phyloP scores from a whole-genome alignment of 352 stramenopile genomes.

The Phytophthora lateralis region DNA sequence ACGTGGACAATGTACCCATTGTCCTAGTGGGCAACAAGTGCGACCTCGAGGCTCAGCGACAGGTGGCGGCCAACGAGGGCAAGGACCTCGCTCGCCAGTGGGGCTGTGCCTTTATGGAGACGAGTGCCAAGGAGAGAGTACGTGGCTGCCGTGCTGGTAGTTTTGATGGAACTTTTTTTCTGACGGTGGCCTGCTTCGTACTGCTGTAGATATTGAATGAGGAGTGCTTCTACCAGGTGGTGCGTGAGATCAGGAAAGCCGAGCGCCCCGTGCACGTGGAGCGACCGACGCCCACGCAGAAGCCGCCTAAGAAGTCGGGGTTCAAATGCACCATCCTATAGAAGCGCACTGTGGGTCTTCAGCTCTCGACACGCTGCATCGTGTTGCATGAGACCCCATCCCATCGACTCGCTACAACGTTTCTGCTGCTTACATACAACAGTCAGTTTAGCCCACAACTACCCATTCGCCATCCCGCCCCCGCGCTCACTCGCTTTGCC shows the following conservation, averaged over 20 bases:
- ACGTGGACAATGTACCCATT: constrained; percentile 87
- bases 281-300: constrained; percentile 50
- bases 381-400: constrained; percentile 12
- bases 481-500: constrained; percentile 13
- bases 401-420: constrained; percentile 26
- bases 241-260: constrained; percentile 85
- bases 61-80: constrained; percentile 72
- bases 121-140: constrained; percentile 88
- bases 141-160: constrained; percentile 6
- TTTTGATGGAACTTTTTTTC: background rate
- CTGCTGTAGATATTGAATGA: constrained; percentile 82
- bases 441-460: constrained; percentile 43
- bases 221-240: constrained; percentile 90
- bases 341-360: constrained; percentile 29
- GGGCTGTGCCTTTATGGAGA: constrained; percentile 90
- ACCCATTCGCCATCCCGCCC: constrained; percentile 15
- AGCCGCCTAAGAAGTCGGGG: constrained; percentile 70
- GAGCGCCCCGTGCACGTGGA: constrained; percentile 65
- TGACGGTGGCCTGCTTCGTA: constrained; percentile 10
- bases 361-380: constrained; percentile 29
- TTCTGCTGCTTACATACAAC: constrained; percentile 45
- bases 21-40: constrained; percentile 92
- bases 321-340: constrained; percentile 63
- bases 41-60: constrained; percentile 75
- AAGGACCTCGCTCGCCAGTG: constrained; percentile 72